Conservation (phyloP, 2,329 filamentous ascomycete species). For the Ascomycota sp. region DNA sequence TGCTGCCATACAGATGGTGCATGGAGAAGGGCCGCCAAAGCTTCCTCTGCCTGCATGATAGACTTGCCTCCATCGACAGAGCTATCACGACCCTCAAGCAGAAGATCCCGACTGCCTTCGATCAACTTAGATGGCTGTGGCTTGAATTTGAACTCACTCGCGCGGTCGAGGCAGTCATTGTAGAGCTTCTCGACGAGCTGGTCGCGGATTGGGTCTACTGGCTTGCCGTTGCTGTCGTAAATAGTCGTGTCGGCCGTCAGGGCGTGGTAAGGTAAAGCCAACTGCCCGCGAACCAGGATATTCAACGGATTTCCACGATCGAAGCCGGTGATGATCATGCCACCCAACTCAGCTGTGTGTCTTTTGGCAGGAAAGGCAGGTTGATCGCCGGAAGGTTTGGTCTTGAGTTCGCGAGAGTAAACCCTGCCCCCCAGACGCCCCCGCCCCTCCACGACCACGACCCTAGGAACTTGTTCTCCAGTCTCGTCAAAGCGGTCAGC, state of each 20-base stretch:
- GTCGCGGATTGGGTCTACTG: slow-evolving; percentile 63
- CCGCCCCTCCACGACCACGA: slow-evolving; percentile 73
- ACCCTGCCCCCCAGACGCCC: slow-evolving; percentile 77
- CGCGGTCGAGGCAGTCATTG: slow-evolving; percentile 83
- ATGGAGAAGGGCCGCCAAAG: slow-evolving; percentile 37
- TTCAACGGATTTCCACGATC: slow-evolving; percentile 89
- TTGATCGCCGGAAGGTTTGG: slow-evolving; percentile 30
- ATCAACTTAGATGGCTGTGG: slow-evolving; percentile 47
- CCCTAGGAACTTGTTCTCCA: slow-evolving; percentile 48
- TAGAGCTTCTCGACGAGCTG: slow-evolving; percentile 76
- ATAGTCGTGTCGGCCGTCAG: slow-evolving; percentile 67
- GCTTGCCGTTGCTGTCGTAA: slow-evolving; percentile 62
- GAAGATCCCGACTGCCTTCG: slow-evolving; percentile 62
- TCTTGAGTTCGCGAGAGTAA: slow-evolving; percentile 57
- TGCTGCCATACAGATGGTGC: slow-evolving; percentile 32
- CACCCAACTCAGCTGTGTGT: slow-evolving; percentile 87
- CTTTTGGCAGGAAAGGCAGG: slow-evolving; percentile 33
- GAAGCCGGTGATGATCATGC: slow-evolving; percentile 95
- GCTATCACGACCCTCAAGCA: slow-evolving; percentile 67
- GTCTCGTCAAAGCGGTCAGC: slow-evolving; percentile 41
- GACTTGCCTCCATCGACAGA: slow-evolving; percentile 47
- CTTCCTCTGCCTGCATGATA: slow-evolving; percentile 51
- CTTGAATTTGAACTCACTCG: slow-evolving; percentile 78
- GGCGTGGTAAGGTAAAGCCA: slow-evolving; percentile 69
- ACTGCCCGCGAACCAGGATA: slow-evolving; percentile 72